Percentiles rank a stretch among this genome's conserved stretches.
Evolutionary conservation across 371 early-diverging fungal genomes (phyloP).

Genomic region (Choanephora cucurbitarum): DNA sequence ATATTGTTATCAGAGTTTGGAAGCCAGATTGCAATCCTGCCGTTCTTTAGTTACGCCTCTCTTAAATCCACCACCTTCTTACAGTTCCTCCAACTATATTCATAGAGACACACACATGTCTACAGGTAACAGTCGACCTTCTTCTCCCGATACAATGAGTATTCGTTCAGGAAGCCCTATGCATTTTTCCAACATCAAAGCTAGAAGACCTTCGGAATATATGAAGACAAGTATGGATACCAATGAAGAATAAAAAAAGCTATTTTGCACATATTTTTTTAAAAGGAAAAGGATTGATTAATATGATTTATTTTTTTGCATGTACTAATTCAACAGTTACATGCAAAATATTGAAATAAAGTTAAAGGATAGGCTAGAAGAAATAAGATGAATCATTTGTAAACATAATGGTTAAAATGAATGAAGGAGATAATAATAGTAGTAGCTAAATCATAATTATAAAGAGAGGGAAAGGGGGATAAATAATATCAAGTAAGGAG

Average conservation of each 20-base stretch:
- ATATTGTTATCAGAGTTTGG: conserved; percentile 50
- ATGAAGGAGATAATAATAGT: too few relatives aligned
- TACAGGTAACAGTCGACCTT: conserved; percentile 19
- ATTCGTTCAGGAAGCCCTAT: conserved; percentile 43
- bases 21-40: conserved; percentile 67
- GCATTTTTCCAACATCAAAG: conserved; percentile 46
- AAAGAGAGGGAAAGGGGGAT: too few relatives aligned
- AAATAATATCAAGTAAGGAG: too few relatives aligned
- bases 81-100: conserved; percentile 41
- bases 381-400: too few relatives aligned
- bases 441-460: too few relatives aligned
- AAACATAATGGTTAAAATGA: too few relatives aligned
- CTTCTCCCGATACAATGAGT: conserved; percentile 35
- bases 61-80: conserved; percentile 62
- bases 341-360: too few relatives aligned
- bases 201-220: conserved; percentile 50
- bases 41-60: conserved; percentile 68
- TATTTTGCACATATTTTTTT: too few relatives aligned
- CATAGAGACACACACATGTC: conserved; percentile 26
- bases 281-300: too few relatives aligned
- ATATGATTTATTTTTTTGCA: too few relatives aligned
- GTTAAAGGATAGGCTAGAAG: too few relatives aligned
- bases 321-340: too few relatives aligned
- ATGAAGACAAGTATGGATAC: conserved; percentile 38
- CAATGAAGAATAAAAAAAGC: conserved; percentile 18